Conservation (phyloP, 202 grass and related monocot genomes). For the Eragrostis tef region DNA sequence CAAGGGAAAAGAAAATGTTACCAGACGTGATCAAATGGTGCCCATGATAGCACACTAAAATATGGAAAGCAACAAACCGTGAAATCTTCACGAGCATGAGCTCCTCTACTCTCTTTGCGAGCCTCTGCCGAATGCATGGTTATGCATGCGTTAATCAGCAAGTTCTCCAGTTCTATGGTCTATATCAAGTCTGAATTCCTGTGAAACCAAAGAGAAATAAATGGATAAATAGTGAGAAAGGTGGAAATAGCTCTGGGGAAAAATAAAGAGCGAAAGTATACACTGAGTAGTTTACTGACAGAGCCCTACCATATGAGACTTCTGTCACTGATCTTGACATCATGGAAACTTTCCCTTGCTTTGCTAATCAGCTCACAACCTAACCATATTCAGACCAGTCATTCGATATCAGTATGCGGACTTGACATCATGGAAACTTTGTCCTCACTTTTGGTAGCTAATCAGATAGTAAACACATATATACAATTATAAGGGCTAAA, state of each 20-base stretch:
- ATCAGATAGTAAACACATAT: no score
- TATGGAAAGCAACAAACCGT: slow-evolving; percentile 40
- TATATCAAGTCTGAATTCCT: slow-evolving; percentile 74
- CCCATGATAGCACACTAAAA: not conserved
- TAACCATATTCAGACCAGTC: slow-evolving; percentile 26
- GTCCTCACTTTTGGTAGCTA: no score
- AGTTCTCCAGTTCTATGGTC: slow-evolving; percentile 62
- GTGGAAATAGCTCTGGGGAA: no score
- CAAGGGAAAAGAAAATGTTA: not conserved
- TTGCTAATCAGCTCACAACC: slow-evolving; percentile 62
- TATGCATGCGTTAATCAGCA: slow-evolving; percentile 65
- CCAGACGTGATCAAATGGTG: not conserved
- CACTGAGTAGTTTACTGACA: not conserved
- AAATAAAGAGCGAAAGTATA: slow-evolving; percentile 19
- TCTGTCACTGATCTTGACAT: slow-evolving; percentile 60
- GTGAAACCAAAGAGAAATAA: not conserved
- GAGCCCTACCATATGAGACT: slow-evolving; percentile 61
- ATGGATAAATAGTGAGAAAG: not conserved
- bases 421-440: no score
- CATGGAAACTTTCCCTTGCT: slow-evolving; percentile 58
- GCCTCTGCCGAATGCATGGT: slow-evolving; percentile 72
- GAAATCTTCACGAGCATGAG: slow-evolving; percentile 77
- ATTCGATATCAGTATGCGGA: no score
- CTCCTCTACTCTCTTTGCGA: slow-evolving; percentile 68
- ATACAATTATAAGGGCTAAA: no score